Conservation (phyloP, 2,329 filamentous ascomycete genomes). For the Fusarium continuum region DNA sequence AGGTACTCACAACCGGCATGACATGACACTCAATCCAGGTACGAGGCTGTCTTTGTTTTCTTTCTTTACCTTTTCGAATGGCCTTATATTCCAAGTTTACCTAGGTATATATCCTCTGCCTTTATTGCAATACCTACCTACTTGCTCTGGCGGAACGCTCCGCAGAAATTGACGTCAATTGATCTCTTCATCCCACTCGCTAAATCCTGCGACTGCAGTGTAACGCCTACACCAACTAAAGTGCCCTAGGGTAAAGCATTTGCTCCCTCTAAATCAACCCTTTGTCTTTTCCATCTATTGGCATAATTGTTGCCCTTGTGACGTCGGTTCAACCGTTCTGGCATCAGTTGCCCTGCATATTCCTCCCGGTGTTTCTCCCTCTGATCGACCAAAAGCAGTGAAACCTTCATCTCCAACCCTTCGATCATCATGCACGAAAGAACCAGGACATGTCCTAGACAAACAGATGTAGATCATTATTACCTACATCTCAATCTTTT, state of each 20-base stretch:
- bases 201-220: slow-evolving; percentile 15
- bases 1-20: slow-evolving; percentile 8
- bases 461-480: slow-evolving; percentile 26
- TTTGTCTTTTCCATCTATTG: slow-evolving; percentile 1
- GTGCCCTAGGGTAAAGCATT: not conserved
- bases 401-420: slow-evolving; percentile 33
- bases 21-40: not conserved
- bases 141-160: no score
- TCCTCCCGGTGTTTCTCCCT: slow-evolving; percentile 19
- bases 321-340: not conserved
- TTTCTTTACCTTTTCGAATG: not conserved
- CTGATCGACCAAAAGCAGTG: slow-evolving; percentile 18
- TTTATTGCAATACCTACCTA: no score
- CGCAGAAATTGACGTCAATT: not conserved
- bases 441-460: slow-evolving; percentile 19
- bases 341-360: slow-evolving; percentile 12
- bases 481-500: not conserved
- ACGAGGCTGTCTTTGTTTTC: not conserved
- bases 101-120: no score
- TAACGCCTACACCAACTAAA: not conserved
- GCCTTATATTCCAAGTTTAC: not conserved
- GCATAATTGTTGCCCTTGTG: slow-evolving; percentile 7
- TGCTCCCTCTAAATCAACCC: slow-evolving; percentile 7
- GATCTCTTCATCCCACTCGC: slow-evolving; percentile 4
- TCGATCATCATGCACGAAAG: slow-evolving; percentile 26